These are phyloP conservation scores for Echium plantagineum DNA, from an alignment of 257 asterid genomes.

Conservation along the genomic window DNA sequence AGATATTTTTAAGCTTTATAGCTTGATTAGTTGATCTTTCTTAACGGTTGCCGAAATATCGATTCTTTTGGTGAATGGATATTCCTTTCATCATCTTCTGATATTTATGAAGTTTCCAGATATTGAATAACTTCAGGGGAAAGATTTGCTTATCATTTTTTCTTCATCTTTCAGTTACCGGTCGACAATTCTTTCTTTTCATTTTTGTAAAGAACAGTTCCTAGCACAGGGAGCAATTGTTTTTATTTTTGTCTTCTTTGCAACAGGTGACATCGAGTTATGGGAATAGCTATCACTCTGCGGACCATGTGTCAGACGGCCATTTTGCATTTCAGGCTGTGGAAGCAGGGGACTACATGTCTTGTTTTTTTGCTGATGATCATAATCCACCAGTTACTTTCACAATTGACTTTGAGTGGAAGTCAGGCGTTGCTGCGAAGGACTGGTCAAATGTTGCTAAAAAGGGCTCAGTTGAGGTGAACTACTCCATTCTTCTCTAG, in stretches of 20 bases:
- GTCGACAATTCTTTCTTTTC: background rate
- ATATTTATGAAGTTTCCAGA: too few species aligned
- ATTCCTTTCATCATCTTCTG: too few species aligned
- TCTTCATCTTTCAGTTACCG: too few species aligned
- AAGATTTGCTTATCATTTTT: too few species aligned
- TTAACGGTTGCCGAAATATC: too few species aligned
- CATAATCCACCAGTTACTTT: constrained; percentile 48
- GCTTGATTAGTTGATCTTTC: background rate
- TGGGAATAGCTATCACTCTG: constrained; percentile 71
- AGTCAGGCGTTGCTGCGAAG: constrained; percentile 87
- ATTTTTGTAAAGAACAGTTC: background rate
- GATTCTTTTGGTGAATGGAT: too few species aligned
- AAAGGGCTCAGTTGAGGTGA: constrained; percentile 87
- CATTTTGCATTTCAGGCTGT: constrained; percentile 73
- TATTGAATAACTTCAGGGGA: too few species aligned
- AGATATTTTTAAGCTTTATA: too few species aligned
- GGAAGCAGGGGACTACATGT: constrained; percentile 81
- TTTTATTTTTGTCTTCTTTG: background rate
- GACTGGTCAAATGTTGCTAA: constrained; percentile 91
- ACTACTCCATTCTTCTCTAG: background rate
- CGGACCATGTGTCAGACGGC: constrained; percentile 72
- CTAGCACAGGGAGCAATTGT: background rate
- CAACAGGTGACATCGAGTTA: constrained; percentile 69
- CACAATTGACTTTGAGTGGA: constrained; percentile 87
- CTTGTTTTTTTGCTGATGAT: constrained; percentile 75